These are phyloP conservation scores for Ustilago tritici DNA, from an alignment of 1,284 basidiomycete species.

Conservation along the genomic window DNA sequence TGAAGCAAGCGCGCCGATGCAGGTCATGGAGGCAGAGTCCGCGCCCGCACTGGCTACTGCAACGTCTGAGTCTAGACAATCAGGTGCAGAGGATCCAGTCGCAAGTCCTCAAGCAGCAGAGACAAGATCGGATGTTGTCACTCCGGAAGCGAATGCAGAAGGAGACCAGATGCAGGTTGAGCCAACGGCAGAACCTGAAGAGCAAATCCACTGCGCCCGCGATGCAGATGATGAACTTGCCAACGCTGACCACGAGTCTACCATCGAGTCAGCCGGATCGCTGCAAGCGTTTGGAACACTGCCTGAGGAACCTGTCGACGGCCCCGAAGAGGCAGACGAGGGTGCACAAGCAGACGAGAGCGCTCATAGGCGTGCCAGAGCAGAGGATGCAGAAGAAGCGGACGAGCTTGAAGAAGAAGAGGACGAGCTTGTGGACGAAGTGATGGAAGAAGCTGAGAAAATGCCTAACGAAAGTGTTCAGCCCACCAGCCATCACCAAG, in stretches of 20 bases:
- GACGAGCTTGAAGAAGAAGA: constrained; percentile 11
- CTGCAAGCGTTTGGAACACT: constrained; percentile 32
- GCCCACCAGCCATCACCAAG: not conserved
- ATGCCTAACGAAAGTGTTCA: not conserved
- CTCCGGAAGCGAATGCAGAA: no score
- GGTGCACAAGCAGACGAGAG: not conserved
- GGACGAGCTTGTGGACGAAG: constrained; percentile 27
- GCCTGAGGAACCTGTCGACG: constrained; percentile 15
- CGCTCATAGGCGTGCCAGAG: not conserved
- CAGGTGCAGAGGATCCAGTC: not conserved
- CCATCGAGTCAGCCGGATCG: constrained; percentile 17
- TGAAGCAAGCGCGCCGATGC: not conserved
- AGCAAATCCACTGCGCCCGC: not conserved
- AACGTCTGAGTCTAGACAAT: not conserved
- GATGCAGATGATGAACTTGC: not conserved
- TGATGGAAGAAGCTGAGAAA: constrained; percentile 1
- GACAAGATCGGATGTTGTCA: not conserved
- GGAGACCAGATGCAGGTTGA: not conserved
- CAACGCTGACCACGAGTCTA: not conserved
- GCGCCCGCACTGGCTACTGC: not conserved
- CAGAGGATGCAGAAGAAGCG: not conserved
- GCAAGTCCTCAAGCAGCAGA: not conserved
- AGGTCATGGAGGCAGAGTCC: not conserved
- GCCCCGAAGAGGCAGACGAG: not conserved
- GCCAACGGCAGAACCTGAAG: not conserved